Evolutionary conservation across 2,329 filamentous ascomycete species (phyloP).

Genomic region (Colletotrichum sp.): DNA sequence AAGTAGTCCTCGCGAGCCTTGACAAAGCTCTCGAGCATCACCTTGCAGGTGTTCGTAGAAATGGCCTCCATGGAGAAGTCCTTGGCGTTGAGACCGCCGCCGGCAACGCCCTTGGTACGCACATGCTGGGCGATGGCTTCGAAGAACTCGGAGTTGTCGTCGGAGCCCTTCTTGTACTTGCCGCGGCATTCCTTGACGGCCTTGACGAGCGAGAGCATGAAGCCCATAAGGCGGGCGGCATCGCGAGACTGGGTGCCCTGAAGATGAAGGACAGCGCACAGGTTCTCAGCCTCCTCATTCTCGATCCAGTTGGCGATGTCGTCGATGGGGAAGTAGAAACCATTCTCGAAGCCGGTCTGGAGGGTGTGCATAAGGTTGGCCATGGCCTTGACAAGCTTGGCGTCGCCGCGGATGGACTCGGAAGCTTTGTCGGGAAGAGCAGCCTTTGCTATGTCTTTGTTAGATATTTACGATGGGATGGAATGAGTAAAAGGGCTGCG

Average conservation of each 20-base stretch:
- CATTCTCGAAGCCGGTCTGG: not conserved
- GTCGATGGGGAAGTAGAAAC: not conserved
- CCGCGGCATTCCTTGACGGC: not conserved
- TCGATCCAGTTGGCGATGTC: not conserved
- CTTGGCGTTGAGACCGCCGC: not conserved
- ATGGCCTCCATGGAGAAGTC: not conserved
- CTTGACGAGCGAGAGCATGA: not conserved
- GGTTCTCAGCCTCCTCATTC: not conserved
- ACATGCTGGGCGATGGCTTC: not conserved
- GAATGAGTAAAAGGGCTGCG: no score
- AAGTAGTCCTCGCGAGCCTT: not conserved
- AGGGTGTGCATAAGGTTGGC: not conserved
- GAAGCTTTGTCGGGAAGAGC: not conserved
- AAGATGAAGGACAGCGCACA: rapidly evolving
- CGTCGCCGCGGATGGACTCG: not conserved
- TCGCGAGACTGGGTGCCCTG: not conserved
- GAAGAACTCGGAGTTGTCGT: not conserved
- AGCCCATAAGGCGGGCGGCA: not conserved
- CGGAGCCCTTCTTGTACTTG: not conserved
- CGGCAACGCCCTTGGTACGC: not conserved
- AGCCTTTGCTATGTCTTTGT: not conserved
- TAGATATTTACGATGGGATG: not conserved
- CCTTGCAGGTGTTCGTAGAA: not conserved
- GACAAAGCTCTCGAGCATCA: not conserved
- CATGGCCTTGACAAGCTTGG: not conserved